phyloP scores from a whole-genome alignment of 768 basidiomycete species.

The Mycena vulgaris region DNA sequence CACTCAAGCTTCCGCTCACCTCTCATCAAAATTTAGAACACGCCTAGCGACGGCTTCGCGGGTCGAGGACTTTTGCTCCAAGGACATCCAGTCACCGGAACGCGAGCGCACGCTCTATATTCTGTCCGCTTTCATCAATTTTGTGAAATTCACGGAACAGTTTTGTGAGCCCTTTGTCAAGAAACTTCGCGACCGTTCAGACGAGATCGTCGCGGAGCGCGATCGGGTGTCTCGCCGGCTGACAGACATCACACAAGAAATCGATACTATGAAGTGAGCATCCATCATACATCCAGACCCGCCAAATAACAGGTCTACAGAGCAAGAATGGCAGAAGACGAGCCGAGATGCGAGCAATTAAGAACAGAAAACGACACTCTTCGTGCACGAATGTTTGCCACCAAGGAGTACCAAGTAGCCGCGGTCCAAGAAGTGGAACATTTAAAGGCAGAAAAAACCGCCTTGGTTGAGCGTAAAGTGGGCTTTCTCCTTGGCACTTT shows the following conservation, averaged over 20 bases:
- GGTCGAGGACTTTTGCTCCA: conserved; percentile 83
- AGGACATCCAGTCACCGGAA: conserved; percentile 82
- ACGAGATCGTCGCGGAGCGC: conserved; percentile 72
- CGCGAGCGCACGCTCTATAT: conserved; percentile 80
- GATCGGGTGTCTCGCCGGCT: conserved; percentile 68
- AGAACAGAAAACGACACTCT: conserved; percentile 72
- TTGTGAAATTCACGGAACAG: conserved; percentile 91
- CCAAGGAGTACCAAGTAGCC: conserved; percentile 74
- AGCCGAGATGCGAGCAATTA: conserved; percentile 76
- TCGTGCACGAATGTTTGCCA: conserved; percentile 76
- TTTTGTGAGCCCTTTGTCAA: conserved; percentile 72
- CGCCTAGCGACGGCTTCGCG: conserved; percentile 82
- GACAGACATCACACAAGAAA: conserved; percentile 64
- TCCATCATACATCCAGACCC: background rate
- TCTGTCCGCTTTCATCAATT: conserved; percentile 93
- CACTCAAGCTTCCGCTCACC: background rate
- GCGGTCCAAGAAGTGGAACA: conserved; percentile 77
- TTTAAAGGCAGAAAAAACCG: conserved; percentile 80
- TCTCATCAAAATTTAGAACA: conserved; percentile 55
- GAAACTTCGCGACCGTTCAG: conserved; percentile 73
- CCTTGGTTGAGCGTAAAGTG: conserved; percentile 76
- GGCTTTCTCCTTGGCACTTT: conserved; percentile 34
- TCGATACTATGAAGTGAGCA: conserved; percentile 71
- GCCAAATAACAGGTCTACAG: conserved; percentile 51
- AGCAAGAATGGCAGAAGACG: conserved; percentile 75